phyloP scores from a whole-genome alignment of 108 stramenopile species.

The Poteriospumella lacustris region DNA sequence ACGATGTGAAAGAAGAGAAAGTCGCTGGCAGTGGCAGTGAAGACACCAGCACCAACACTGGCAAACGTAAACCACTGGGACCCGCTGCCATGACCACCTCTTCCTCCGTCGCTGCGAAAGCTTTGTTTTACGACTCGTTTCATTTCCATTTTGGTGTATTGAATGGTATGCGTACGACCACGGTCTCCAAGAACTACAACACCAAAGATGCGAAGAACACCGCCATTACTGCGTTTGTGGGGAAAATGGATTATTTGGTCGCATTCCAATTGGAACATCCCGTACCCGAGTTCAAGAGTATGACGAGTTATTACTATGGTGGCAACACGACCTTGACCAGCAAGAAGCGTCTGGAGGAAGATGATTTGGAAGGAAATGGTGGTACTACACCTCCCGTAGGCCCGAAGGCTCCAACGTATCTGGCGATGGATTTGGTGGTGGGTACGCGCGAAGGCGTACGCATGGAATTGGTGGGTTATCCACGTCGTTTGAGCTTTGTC shows the following conservation, averaged over 20 bases:
- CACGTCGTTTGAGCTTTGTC: background rate
- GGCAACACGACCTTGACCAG: background rate
- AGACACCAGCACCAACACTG: too few species aligned
- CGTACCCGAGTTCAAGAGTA: background rate
- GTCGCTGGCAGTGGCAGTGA: background rate
- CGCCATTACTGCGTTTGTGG: background rate
- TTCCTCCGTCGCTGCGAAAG: background rate
- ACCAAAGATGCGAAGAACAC: background rate
- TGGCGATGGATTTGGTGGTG: background rate
- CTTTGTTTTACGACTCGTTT: background rate
- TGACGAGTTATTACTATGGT: background rate
- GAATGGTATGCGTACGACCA: background rate
- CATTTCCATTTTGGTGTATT: background rate
- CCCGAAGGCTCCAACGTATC: too few species aligned
- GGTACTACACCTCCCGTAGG: too few species aligned
- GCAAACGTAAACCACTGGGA: too few species aligned
- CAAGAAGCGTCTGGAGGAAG: background rate
- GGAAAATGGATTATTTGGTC: conserved; percentile 17
- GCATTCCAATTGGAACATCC: background rate
- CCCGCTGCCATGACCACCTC: background rate
- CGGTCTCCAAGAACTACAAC: background rate
- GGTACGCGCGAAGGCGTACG: background rate
- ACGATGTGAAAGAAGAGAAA: background rate
- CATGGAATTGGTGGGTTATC: background rate
- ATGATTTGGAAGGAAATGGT: background rate